These are phyloP conservation scores for Colletotrichum australisinense DNA, from an alignment of 2,329 filamentous ascomycete genomes.

Conservation along the genomic window DNA sequence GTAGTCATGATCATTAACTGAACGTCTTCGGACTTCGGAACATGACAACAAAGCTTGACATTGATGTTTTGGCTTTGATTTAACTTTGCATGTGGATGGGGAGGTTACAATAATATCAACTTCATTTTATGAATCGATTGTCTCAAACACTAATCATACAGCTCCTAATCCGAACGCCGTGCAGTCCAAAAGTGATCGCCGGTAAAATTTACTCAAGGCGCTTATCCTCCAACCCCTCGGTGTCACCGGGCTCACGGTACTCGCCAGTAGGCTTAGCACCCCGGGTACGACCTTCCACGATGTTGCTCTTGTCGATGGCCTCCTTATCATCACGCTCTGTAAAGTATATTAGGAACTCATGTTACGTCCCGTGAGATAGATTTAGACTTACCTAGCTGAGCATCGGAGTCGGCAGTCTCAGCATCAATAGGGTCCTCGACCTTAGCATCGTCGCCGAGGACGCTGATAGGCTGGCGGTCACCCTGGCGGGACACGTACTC, in stretches of 20 bases:
- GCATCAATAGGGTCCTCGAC: constrained; percentile 48
- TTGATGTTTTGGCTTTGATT: too few relatives aligned
- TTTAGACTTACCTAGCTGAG: constrained; percentile 46
- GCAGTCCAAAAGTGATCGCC: neutral
- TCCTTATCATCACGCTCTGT: constrained; percentile 49
- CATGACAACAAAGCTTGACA: too few relatives aligned
- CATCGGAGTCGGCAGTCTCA: constrained; percentile 45
- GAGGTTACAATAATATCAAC: too few relatives aligned
- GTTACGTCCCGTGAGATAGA: accelerated
- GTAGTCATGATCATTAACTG: too few relatives aligned
- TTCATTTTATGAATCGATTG: too few relatives aligned
- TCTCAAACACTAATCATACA: neutral
- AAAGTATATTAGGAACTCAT: accelerated
- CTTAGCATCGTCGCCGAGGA: constrained; percentile 45
- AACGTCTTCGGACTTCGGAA: too few relatives aligned
- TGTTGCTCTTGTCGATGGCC: constrained; percentile 50
- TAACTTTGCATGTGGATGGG: too few relatives aligned
- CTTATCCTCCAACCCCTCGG: constrained; percentile 39
- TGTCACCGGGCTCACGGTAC: constrained; percentile 49
- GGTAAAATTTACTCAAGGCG: neutral
- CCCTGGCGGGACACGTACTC: constrained; percentile 48
- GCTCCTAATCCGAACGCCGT: neutral
- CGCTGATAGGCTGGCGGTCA: constrained; percentile 43
- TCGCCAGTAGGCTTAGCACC: constrained; percentile 41
- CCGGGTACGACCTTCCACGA: constrained; percentile 49